Base-by-base conservation (phyloP, 371 early-diverging fungal genomes). In the Saksenaea oblongispora region DNA sequence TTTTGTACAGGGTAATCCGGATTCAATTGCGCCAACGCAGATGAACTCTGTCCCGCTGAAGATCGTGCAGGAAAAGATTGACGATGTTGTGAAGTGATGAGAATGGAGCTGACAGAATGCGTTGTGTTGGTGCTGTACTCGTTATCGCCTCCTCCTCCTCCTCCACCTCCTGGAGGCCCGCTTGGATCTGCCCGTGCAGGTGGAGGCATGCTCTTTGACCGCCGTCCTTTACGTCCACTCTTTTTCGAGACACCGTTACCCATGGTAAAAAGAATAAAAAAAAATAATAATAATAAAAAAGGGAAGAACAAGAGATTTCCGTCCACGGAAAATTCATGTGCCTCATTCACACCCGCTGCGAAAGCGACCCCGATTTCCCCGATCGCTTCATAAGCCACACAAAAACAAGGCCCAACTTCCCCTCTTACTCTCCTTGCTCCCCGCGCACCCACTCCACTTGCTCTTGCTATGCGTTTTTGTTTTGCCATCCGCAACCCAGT, bases 121-220 rank as follows among this genome's bases (percentile, higher is more conserved):
- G 82, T 76, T 18, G 82, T 82, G 55, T 77, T 79, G 17, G 69
- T 77, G 27, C 76, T 72, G 37, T 75, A 65, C n/a, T 79, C 78
- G 59, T 82, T 79, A 22, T 82, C 82, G 14, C 71, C 63, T 15
- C 26, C 17, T 28, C 34, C 27, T 27, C 41, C 31, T 18, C 71
- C 63, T 11, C 36, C n/a, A n/a, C n/a, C 28, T 28, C 18, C 27
- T 27, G 39, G 35, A 8, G 54, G 59, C 26, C n/a, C n/a, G n/a
- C n/a, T n/a, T n/a, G 31, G 31, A 8, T 61, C 61, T 5, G 53
- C 8, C 13, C 70, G 70, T 18, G 63, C 18, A 8, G 65, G 65
- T 24, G 70, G 66, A 44, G 66, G 65, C 63, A 65, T 62, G 28
- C 66, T 70, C n/a, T 62, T 59, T 4, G 65, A 54, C 44, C 58